These are phyloP conservation scores for Solanum arcanum DNA, from an alignment of 257 asterid species.

Conservation along the genomic window DNA sequence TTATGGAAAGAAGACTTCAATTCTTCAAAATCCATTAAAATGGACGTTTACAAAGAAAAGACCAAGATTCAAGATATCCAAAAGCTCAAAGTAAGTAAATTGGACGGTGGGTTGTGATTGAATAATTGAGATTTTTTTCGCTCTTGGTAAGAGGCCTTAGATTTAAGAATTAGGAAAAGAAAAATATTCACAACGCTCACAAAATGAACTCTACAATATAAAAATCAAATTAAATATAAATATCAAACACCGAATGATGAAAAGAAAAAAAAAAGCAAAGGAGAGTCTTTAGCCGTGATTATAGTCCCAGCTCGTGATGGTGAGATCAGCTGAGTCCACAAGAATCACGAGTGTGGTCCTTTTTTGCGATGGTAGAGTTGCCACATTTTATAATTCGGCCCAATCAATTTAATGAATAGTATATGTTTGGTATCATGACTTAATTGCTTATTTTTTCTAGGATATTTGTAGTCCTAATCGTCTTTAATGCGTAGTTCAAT, in stretches of 20 bases:
- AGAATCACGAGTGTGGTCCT: not conserved
- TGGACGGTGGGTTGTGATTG: not conserved
- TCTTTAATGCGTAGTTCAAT: not conserved
- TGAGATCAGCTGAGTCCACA: not conserved
- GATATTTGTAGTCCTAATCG: not conserved
- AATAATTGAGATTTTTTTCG: not conserved
- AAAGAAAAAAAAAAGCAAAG: not conserved
- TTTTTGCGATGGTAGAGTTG: not conserved
- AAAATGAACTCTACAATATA: not conserved
- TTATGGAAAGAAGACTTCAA: not conserved
- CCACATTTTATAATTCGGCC: not conserved
- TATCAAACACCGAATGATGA: not conserved
- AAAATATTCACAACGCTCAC: rapidly evolving
- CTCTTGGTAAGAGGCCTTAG: no score
- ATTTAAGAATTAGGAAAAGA: no score
- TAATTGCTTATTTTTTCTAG: no score
- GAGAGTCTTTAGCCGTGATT: not conserved
- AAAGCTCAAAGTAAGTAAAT: not conserved
- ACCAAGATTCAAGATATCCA: not conserved
- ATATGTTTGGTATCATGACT: no score
- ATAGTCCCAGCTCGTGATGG: not conserved
- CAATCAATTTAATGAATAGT: not conserved
- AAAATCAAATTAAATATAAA: not conserved
- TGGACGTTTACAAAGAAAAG: not conserved
- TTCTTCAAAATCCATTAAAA: not conserved